Evolutionary conservation across 495 filamentous ascomycete genomes (phyloP).

Genomic region (Barbatosphaeria neglecta): DNA sequence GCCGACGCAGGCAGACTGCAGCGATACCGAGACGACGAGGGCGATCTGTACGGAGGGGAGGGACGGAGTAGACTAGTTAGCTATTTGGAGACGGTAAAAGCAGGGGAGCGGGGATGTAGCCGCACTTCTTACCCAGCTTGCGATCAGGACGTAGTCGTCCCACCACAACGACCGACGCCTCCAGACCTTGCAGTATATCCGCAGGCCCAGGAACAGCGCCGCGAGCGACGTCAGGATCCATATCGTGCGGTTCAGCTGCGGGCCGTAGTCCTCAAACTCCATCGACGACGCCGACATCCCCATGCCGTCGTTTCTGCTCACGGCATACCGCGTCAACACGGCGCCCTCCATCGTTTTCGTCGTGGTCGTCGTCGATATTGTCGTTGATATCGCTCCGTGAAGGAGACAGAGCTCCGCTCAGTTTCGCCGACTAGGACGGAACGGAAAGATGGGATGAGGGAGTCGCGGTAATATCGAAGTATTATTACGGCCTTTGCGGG

Average conservation of each 20-base stretch:
- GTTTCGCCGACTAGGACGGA: no score
- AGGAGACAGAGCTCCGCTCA: not conserved
- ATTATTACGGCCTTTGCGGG: no score
- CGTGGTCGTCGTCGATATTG: not conserved
- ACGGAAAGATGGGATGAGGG: no score
- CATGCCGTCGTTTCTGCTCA: not conserved
- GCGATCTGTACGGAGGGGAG: conserved; percentile 1
- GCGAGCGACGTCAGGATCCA: conserved; percentile 6
- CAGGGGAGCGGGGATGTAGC: no score
- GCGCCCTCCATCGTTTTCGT: not conserved
- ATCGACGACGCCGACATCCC: not conserved
- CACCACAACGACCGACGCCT: conserved; percentile 7
- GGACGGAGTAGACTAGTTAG: not conserved
- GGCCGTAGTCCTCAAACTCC: conserved; percentile 4
- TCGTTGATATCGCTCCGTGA: not conserved
- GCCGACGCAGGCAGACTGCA: conserved; percentile 6
- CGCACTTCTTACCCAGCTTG: conserved; percentile 6
- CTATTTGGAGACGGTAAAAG: not conserved
- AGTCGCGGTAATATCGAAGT: no score
- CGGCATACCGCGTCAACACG: not conserved
- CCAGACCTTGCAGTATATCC: conserved; percentile 6
- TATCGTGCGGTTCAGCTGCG: conserved; percentile 1
- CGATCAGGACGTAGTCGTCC: conserved; percentile 10
- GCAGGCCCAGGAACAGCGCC: conserved; percentile 7
- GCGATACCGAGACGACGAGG: conserved; percentile 3